Evolutionary conservation across 2,329 filamentous ascomycete genomes (phyloP).

Genomic region (Talaromyces atroroseus): DNA sequence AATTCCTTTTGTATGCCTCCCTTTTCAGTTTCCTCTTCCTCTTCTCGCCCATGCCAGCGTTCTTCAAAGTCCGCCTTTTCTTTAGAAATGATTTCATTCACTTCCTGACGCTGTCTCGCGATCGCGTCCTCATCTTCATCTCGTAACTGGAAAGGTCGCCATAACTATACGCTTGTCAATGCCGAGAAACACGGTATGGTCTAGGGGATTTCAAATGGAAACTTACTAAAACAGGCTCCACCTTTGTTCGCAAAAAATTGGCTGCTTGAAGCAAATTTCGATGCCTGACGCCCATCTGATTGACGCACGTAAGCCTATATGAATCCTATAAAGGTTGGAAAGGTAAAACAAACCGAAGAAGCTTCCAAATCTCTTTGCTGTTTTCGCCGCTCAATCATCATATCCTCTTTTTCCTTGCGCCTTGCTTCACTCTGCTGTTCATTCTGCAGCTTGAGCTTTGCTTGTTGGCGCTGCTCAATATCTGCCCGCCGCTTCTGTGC

Average conservation of each 20-base stretch:
- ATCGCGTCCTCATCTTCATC: slow-evolving; percentile 65
- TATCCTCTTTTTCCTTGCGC: slow-evolving; percentile 59
- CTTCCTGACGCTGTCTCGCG: slow-evolving; percentile 62
- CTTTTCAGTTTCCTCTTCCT: slow-evolving; percentile 24
- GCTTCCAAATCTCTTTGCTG: slow-evolving; percentile 74
- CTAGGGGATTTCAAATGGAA: background rate
- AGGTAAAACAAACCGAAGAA: slow-evolving; percentile 58
- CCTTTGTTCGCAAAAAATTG: slow-evolving; percentile 65
- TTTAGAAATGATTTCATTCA: slow-evolving; percentile 56
- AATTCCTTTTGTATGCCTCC: slow-evolving; percentile 22
- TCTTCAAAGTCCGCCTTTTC: slow-evolving; percentile 61
- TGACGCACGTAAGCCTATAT: background rate
- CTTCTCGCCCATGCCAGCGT: slow-evolving; percentile 34
- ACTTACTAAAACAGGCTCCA: slow-evolving; percentile 69
- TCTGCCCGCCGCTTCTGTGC: slow-evolving; percentile 66
- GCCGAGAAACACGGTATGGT: background rate
- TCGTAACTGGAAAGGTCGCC: slow-evolving; percentile 74
- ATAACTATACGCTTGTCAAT: slow-evolving; percentile 56
- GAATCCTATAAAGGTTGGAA: background rate
- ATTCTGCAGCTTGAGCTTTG: slow-evolving; percentile 70
- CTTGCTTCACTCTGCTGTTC: slow-evolving; percentile 65
- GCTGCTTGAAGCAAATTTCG: slow-evolving; percentile 66
- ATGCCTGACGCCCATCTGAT: slow-evolving; percentile 70
- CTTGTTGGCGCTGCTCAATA: slow-evolving; percentile 76
- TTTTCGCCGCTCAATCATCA: slow-evolving; percentile 55